Evolutionary conservation across 2,329 filamentous ascomycete species (phyloP).

Genomic region (Blastomyces parvus): DNA sequence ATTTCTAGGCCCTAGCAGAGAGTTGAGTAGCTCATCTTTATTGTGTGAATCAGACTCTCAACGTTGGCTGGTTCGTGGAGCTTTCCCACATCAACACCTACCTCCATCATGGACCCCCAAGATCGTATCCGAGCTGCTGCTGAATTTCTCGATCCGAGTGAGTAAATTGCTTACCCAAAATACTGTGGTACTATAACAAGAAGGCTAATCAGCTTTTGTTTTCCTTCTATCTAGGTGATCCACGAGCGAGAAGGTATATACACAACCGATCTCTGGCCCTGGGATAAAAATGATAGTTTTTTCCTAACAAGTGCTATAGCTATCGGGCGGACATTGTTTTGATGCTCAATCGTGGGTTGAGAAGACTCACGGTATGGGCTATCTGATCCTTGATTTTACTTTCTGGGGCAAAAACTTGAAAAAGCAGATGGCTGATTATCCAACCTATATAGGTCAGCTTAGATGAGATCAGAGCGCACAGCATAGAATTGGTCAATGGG

Average conservation of each 20-base stretch:
- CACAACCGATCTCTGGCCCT: neutral
- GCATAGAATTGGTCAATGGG: constrained; percentile 66
- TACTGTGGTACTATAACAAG: constrained; percentile 1
- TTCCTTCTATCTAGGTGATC: constrained; percentile 40
- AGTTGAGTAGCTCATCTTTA: neutral
- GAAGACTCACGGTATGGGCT: constrained; percentile 45
- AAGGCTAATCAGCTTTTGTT: constrained; percentile 11
- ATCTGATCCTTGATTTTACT: neutral
- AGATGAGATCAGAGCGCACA: constrained; percentile 86
- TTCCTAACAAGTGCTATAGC: constrained; percentile 51
- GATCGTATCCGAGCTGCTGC: constrained; percentile 79
- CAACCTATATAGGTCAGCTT: constrained; percentile 53
- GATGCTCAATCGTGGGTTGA: constrained; percentile 55
- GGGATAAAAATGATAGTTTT: neutral
- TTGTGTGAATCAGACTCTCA: neutral
- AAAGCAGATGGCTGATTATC: neutral
- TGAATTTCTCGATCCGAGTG: constrained; percentile 91
- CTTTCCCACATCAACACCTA: neutral
- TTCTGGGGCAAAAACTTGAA: neutral
- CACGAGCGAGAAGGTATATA: constrained; percentile 45
- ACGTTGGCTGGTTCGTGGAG: neutral
- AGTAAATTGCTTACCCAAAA: constrained; percentile 24
- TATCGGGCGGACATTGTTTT: constrained; percentile 83
- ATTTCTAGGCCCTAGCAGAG: neutral
- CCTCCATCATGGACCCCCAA: constrained; percentile 35